Evolutionary conservation across 176 grass and related monocot species (phyloP).

Genomic region (Ananas comosus): DNA sequence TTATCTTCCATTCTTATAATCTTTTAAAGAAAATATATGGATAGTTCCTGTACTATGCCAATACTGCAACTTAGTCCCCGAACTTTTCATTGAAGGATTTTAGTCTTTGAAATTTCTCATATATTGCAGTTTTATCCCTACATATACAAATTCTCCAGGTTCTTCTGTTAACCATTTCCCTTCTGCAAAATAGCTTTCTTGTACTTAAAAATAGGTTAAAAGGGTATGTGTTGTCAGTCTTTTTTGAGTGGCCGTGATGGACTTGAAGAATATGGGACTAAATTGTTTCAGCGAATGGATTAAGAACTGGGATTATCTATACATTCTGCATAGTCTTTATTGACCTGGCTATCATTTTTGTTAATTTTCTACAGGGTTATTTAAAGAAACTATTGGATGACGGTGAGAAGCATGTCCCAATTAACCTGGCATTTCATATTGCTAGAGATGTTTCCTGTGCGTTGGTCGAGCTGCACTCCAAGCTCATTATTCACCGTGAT

Average conservation of each 20-base stretch:
- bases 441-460: constrained; percentile 73
- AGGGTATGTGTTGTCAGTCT: neutral
- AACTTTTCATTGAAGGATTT: too few relatives aligned
- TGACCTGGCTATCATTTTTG: neutral
- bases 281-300: too few relatives aligned
- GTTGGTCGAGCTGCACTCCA: constrained; percentile 67
- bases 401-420: constrained; percentile 56
- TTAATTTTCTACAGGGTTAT: constrained; percentile 46
- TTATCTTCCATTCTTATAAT: constrained; percentile 2
- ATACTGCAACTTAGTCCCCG: too few relatives aligned
- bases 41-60: too few relatives aligned
- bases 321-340: neutral
- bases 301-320: neutral
- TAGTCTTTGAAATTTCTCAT: too few relatives aligned
- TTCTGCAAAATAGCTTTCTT: constrained; percentile 7
- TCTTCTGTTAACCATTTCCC: too few relatives aligned
- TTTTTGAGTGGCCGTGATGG: too few relatives aligned
- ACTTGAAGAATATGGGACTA: too few relatives aligned
- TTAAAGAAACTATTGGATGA: constrained; percentile 54
- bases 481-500: constrained; percentile 87
- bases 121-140: too few relatives aligned
- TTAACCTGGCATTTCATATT: constrained; percentile 64
- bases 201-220: neutral
- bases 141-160: too few relatives aligned
- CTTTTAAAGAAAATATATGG: neutral